A percentile compares a stretch with the other conserved stretches of the same genome.
Conservation (phyloP, 2,329 filamentous ascomycete species). For the Aotearoamyces nothofagi region DNA sequence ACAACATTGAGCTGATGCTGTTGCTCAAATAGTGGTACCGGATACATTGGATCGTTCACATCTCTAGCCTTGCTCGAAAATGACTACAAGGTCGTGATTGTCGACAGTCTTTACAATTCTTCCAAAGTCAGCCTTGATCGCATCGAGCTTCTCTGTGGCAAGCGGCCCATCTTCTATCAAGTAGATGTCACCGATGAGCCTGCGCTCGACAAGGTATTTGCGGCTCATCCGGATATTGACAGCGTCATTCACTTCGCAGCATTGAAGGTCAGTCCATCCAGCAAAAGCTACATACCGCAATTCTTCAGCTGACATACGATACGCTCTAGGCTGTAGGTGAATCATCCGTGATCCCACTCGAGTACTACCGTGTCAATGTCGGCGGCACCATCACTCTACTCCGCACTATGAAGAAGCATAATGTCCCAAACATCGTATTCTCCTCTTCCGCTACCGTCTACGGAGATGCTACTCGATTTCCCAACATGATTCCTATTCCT, state of each 20-base stretch:
- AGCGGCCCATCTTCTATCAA: conserved; percentile 72
- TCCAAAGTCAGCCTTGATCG: conserved; percentile 83
- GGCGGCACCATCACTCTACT: conserved; percentile 81
- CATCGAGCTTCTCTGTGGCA: conserved; percentile 86
- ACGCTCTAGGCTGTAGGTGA: conserved; percentile 83
- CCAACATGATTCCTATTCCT: conserved; percentile 97
- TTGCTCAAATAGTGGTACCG: conserved; percentile 59
- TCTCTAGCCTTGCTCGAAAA: conserved; percentile 81
- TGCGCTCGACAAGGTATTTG: conserved; percentile 74
- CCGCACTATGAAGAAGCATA: conserved; percentile 72
- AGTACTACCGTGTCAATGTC: conserved; percentile 97
- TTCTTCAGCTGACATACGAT: conserved; percentile 2
- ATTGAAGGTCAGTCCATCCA: conserved; percentile 48
- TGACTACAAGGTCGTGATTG: conserved; percentile 90
- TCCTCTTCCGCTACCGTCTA: conserved; percentile 97
- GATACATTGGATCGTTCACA: conserved; percentile 98
- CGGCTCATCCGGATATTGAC: conserved; percentile 82
- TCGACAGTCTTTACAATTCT: conserved; percentile 96
- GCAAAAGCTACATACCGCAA: conserved; percentile 1
- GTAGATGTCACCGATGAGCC: conserved; percentile 78
- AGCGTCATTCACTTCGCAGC: conserved; percentile 98
- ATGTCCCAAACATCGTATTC: conserved; percentile 95
- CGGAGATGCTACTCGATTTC: conserved; percentile 89
- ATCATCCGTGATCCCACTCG: conserved; percentile 81
- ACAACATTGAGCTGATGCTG: conserved; percentile 11